Evolutionary conservation across 139 green algal genomes (phyloP), one percentile per base, ranked within the genome.

Genomic region (Picochlorum sp.): DNA sequence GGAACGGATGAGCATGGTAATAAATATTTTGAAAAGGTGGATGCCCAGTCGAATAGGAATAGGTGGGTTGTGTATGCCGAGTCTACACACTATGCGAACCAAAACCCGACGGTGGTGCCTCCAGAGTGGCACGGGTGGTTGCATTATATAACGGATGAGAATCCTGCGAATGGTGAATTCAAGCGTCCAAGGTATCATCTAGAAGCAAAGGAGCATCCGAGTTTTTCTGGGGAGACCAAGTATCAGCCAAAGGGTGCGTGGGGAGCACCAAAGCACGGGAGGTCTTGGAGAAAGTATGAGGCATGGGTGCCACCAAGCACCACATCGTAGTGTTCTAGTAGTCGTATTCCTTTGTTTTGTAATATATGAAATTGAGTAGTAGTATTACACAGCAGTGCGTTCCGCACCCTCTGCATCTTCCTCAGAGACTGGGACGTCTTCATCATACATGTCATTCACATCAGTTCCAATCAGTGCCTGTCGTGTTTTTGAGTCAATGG

Each of bases 91-190:
- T 83, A 59, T 49, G 63, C 51, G 1, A 70, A 57, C 8, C 76
- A 83, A 51, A 75, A 89, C 24, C 21, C 77, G 8, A 62, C 60
- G 31, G 67, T 70, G 11, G 70, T 90, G 15, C 66, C 74, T 31
- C 65, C 83, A 37, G 83, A 90, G 60, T 90, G 83, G 83, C 83
- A 90, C 62, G 83, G 79, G 18, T 89, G 83, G 83, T 64, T 89
- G 59, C 77, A 89, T 69, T 62, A 73, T 63, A 81, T 88, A 65
- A 73, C 60, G 6, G 78, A 88, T 63, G 59, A 75, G 13, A 77
- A 69, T 47, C 76, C 80, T 10, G 20, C n/a, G 31, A 77, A 75
- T 38, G 47, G 5, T 9, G 18, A 21, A 13, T 54, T 54, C 0
- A 21, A 54, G 6, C n/a, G 16, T 54, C 47, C 60, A 49, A 66